Evolutionary conservation across 306 rosid genomes (phyloP).

Genomic region (Rosa chinensis): DNA sequence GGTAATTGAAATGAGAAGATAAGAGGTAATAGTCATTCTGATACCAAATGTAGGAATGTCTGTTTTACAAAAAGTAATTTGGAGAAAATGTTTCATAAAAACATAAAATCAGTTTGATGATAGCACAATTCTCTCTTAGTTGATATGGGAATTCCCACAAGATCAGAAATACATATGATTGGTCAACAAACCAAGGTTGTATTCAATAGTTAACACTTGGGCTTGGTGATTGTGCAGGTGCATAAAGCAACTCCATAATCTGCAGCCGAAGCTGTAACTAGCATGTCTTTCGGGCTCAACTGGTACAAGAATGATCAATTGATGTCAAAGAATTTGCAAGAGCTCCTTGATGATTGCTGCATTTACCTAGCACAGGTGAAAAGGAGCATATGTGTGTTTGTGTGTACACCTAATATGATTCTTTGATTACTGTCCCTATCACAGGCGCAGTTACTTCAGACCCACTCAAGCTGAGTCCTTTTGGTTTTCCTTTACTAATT

Average conservation of each 20-base stretch:
- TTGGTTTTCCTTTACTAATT: not conserved
- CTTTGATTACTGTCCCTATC: not conserved
- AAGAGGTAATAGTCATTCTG: conserved; percentile 13
- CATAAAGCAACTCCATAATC: not conserved
- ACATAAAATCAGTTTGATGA: conserved; percentile 3
- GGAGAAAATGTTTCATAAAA: not conserved
- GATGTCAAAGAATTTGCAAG: conserved; percentile 30
- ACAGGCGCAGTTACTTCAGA: not conserved
- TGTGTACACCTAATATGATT: not conserved
- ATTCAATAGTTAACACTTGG: not conserved
- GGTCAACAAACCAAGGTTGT: no score
- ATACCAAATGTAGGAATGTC: not conserved
- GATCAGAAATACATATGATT: not conserved
- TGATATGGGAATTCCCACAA: conserved; percentile 16
- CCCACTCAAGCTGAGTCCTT: not conserved
- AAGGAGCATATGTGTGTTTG: conserved; percentile 5
- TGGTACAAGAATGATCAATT: not conserved
- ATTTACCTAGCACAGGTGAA: conserved; percentile 11
- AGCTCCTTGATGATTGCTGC: not conserved
- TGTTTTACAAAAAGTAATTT: not conserved
- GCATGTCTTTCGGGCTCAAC: not conserved
- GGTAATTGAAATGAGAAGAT: not conserved
- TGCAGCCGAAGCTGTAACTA: not conserved
- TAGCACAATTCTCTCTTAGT: conserved; percentile 29
- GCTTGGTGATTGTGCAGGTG: conserved; percentile 12